Conservation (phyloP, 2,329 filamentous ascomycete genomes). For the Fusarium solani-melongenae region DNA sequence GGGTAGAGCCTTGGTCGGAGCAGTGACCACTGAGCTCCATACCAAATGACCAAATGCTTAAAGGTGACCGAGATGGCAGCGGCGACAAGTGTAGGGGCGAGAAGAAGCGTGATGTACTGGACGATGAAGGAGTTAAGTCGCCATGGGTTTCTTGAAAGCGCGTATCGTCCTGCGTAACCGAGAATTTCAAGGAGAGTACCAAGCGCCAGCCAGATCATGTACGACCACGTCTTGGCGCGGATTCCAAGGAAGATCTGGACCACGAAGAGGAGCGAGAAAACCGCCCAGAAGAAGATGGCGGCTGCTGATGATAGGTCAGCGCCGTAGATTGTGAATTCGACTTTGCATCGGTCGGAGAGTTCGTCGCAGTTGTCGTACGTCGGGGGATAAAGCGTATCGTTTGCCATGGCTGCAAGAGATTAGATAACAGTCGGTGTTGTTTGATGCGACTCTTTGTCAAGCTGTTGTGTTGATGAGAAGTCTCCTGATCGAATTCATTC, state of each 20-base stretch:
- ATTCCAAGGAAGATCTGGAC: slow-evolving; percentile 48
- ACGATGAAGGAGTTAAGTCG: slow-evolving; percentile 51
- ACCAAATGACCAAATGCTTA: slow-evolving; percentile 57
- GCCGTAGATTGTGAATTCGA: slow-evolving; percentile 41
- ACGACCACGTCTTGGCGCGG: slow-evolving; percentile 52
- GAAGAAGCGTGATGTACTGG: slow-evolving; percentile 54
- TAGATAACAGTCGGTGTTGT: neutral
- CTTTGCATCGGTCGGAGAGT: slow-evolving; percentile 38
- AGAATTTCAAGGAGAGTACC: slow-evolving; percentile 54
- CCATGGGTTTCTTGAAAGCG: slow-evolving; percentile 55
- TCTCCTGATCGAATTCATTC: neutral
- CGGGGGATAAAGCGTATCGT: neutral
- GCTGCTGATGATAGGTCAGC: slow-evolving; percentile 33
- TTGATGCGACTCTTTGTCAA: neutral
- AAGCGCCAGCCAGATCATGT: slow-evolving; percentile 49
- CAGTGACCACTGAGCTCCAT: slow-evolving; percentile 53
- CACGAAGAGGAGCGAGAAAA: slow-evolving; percentile 49
- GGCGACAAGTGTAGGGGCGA: slow-evolving; percentile 56
- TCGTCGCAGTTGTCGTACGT: slow-evolving; percentile 31
- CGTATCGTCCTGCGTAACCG: slow-evolving; percentile 55
- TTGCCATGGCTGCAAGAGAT: neutral
- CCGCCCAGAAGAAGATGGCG: slow-evolving; percentile 47
- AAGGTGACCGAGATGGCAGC: slow-evolving; percentile 59
- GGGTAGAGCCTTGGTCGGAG: slow-evolving; percentile 57
- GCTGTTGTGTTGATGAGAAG: neutral